Base-by-base conservation (phyloP, 2,329 filamentous ascomycete species). In the Cladophialophora psammophila region DNA sequence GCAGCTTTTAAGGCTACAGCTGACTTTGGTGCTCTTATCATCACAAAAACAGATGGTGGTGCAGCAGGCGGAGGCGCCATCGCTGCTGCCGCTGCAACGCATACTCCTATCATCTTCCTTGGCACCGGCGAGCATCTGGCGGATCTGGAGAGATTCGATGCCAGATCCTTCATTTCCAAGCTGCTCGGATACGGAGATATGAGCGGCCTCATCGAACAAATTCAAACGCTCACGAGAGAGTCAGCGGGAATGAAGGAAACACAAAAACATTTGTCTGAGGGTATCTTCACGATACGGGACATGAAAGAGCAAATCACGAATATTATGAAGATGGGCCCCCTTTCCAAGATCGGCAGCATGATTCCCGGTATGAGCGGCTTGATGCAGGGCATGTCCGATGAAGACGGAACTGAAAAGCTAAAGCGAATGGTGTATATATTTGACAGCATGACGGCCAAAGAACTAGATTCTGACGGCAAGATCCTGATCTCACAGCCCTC, bases 371-470 rank as follows among this genome's bases (percentile, higher is more conserved):
- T 99, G 79, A 91, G 91, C 72, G 91, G 91, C 76, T 90, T 98
- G 86, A 98, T 97, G 88, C 63, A 65, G 57, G 93, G 93, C 45
- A 95, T 98, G 87, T 94, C 98, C 76, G 96, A 99, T 76, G 94
- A 98, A 75, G 95, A 98, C 76, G 94, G 94, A n/a, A 89, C 90
- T 63, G 83, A 90, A 74, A 97, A 98, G 80, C 86, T 99, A 32
- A 96, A 96, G 80, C 90, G 95, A 69, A 99, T 99, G 95, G 93
- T 99, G 73, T 98, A 96, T 82, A 97, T 99, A 67, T 97, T 94
- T 82, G 95, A 99, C 81, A 94, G 91, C 70, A 99, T 99, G 95
- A 98, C 94, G 0, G 88, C 92, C 26, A 96, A 96, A 77, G 95
- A 99, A 78, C 88, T 99, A 20, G 94, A 99, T 78, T 92, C 91